phyloP scores from a whole-genome alignment of 2,329 filamentous ascomycete species.

The Chaetomiaceae sp. region DNA sequence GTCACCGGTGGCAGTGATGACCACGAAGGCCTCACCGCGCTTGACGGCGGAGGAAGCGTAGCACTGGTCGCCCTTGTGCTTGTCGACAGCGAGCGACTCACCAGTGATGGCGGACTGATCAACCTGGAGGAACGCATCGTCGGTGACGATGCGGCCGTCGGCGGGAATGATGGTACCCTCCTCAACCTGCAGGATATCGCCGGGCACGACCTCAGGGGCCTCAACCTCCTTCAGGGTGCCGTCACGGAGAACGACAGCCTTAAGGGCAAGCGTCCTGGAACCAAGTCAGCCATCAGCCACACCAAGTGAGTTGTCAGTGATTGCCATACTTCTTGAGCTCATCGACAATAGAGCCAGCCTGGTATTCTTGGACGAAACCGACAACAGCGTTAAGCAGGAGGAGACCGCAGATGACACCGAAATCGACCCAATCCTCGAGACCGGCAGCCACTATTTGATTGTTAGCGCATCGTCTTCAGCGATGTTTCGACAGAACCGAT shows the following conservation, averaged over 20 bases:
- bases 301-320: neutral
- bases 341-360: slow-evolving; percentile 84
- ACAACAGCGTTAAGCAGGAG: slow-evolving; percentile 79
- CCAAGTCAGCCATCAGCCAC: slow-evolving; percentile 4
- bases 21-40: slow-evolving; percentile 78
- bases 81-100: slow-evolving; percentile 86
- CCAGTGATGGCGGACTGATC: slow-evolving; percentile 90
- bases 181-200: slow-evolving; percentile 84
- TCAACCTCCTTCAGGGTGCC: slow-evolving; percentile 71
- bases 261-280: slow-evolving; percentile 64
- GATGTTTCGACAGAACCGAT: too few species aligned
- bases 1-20: slow-evolving; percentile 80
- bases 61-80: slow-evolving; percentile 73
- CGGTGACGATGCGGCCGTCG: slow-evolving; percentile 78
- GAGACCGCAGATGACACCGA: slow-evolving; percentile 81
- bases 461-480: slow-evolving; percentile 19
- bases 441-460: slow-evolving; percentile 63
- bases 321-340: slow-evolving; percentile 68
- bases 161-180: slow-evolving; percentile 90
- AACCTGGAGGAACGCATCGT: slow-evolving; percentile 79
- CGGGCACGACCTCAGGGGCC: slow-evolving; percentile 77
- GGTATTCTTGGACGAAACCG: slow-evolving; percentile 84
- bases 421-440: slow-evolving; percentile 86
- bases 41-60: slow-evolving; percentile 86
- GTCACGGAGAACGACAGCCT: slow-evolving; percentile 81